Conservation (phyloP, 75 land plant genomes). For the Pinus taeda region DNA sequence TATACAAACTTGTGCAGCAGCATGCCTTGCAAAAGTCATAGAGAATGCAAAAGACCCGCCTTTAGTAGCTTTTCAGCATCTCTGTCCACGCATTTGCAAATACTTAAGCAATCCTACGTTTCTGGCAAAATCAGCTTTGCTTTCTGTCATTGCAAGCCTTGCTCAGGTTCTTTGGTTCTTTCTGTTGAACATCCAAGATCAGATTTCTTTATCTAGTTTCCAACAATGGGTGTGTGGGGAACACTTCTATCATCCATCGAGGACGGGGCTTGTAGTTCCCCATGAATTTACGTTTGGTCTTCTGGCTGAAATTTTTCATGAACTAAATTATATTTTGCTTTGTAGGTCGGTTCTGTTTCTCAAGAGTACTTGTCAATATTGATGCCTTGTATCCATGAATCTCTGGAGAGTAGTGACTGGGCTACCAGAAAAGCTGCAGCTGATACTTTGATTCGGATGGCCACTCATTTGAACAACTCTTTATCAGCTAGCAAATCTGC, state of each 20-base stretch:
- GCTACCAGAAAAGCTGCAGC: conserved; percentile 36
- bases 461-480: conserved; percentile 4
- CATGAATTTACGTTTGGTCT: not conserved
- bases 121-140: conserved; percentile 33
- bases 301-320: not conserved
- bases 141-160: conserved; percentile 30
- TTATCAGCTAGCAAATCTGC: conserved; percentile 13
- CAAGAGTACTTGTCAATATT: conserved; percentile 9
- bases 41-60: conserved; percentile 28
- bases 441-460: conserved; percentile 19
- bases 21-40: conserved; percentile 30
- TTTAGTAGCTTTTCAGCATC: conserved; percentile 15
- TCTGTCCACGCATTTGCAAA: conserved; percentile 28
- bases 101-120: conserved; percentile 23
- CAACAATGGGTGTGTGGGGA: not conserved
- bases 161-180: conserved; percentile 23
- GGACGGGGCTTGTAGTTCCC: not conserved
- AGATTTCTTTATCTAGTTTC: not conserved
- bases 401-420: conserved; percentile 30
- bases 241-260: not conserved
- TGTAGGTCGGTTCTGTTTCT: not conserved
- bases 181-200: not conserved
- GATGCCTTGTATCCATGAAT: conserved; percentile 30
- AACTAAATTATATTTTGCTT: not conserved
- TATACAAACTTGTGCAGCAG: conserved; percentile 29